Conservation (phyloP, 352 stramenopile genomes). For the Phytophthora sp. region DNA sequence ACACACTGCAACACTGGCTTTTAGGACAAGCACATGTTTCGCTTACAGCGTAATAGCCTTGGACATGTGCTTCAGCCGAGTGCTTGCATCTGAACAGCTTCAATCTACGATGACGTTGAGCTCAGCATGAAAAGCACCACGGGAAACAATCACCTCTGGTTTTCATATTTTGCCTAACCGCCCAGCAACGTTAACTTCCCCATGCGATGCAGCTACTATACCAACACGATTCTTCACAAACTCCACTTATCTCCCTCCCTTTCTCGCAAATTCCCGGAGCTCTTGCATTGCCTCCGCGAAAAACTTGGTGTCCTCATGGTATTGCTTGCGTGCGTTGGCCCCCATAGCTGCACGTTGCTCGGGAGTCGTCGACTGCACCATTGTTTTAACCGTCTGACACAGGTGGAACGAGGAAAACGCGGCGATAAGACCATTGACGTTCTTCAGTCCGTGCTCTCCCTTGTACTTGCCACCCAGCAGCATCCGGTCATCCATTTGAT, state of each 20-base stretch:
- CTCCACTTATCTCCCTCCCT: conserved; percentile 6
- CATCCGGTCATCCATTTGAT: conserved; percentile 21
- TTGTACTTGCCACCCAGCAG: conserved; percentile 47
- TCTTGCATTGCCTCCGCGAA: conserved; percentile 53
- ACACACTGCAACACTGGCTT: conserved; percentile 23
- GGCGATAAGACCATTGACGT: conserved; percentile 40
- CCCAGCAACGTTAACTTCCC: no score
- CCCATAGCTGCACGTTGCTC: conserved; percentile 38
- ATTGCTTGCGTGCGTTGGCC: conserved; percentile 39
- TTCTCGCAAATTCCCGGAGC: conserved; percentile 35
- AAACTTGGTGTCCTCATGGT: conserved; percentile 57
- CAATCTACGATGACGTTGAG: no score
- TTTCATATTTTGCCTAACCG: no score
- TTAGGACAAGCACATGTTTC: conserved; percentile 5
- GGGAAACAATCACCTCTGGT: no score
- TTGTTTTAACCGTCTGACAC: conserved; percentile 42
- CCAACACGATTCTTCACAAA: not conserved
- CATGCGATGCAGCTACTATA: not conserved
- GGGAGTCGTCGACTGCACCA: conserved; percentile 33
- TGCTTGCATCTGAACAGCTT: no score
- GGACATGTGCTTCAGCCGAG: no score
- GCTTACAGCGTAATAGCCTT: not conserved
- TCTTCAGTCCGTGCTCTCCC: conserved; percentile 24
- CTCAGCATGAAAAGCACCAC: no score
- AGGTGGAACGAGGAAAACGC: conserved; percentile 35